Evolutionary conservation across 2,329 filamentous ascomycete genomes (phyloP), one percentile per base, ranked within the genome.

Genomic region (Westerdykella sp.): DNA sequence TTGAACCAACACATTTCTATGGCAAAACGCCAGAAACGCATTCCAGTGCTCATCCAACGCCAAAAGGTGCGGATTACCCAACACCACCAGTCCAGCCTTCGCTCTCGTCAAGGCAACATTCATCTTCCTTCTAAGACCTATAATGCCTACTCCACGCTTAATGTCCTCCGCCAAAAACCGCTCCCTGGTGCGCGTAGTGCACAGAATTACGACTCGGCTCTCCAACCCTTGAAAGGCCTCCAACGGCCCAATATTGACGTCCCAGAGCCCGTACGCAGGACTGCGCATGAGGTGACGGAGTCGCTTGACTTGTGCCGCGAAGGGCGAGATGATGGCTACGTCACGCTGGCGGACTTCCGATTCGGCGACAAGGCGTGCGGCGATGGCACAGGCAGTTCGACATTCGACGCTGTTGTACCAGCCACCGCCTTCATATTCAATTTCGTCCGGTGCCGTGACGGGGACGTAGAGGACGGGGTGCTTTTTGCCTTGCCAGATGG

Each of bases 201-300:
- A 73, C 6, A 73, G 51, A 37, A 73, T 69, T 12, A 73, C 65
- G 23, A 71, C 64, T 10, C 68, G 57, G 35, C 61, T 66, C 49
- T 73, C 71, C 5, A 72, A 56, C 0, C 71, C 71, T 46, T 73
- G 71, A 39, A 72, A 73, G 15, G 69, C 70, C 44, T 73, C 71
- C 28, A 72, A 53, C 2, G 71, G 71, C 2, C 71, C 71, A 35
- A 73, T 69, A 40, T 72, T 72, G 6, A 73, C 60, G 21, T 62
- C 55, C 51, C 62, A 61, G 7, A 70, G 48, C 6, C 55, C 56
- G 28, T 54, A 59, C 1, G 13, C 16, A 2, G 3, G 7, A 0
- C 48, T 50, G 7, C 71, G 62, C 12, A 71, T 66, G 7, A 56
- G 31, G 4, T 55, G 44, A 30, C 71, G 66, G n/a, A 73, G 55